Percentiles rank a stretch among this genome's conserved stretches.
Conservation (phyloP, 768 basidiomycete genomes). For the Boletus fagicola region DNA sequence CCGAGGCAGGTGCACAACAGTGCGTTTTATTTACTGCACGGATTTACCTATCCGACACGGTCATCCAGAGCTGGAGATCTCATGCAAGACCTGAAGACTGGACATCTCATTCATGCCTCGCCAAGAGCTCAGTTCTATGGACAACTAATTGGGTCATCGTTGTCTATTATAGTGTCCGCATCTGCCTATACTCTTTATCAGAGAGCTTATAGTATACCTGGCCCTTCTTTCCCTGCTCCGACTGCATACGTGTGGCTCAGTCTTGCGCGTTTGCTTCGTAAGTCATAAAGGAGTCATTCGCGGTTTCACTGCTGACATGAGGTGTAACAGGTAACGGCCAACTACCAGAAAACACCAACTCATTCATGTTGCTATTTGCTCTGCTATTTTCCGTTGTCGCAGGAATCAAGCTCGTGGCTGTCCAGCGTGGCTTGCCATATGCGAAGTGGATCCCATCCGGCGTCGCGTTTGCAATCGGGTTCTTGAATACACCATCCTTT, state of each 20-base stretch:
- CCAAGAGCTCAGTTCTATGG: conserved; percentile 94
- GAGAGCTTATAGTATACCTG: conserved; percentile 84
- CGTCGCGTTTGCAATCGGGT: conserved; percentile 93
- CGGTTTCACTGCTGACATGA: background rate
- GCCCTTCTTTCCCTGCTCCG: conserved; percentile 93
- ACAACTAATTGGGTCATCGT: conserved; percentile 84
- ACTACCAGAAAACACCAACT: conserved; percentile 69
- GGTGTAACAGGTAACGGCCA: conserved; percentile 66
- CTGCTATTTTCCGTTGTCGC: conserved; percentile 67
- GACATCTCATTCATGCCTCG: conserved; percentile 87
- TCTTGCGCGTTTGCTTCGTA: conserved; percentile 73
- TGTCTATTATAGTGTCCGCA: conserved; percentile 86
- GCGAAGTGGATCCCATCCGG: conserved; percentile 89
- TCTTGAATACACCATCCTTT: conserved; percentile 94
- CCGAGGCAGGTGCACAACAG: conserved; percentile 94
- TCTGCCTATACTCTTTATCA: conserved; percentile 87
- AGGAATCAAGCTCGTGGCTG: conserved; percentile 59
- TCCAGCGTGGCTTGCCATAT: conserved; percentile 46
- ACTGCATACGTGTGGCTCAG: conserved; percentile 92
- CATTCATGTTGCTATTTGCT: conserved; percentile 81
- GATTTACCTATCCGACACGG: conserved; percentile 1
- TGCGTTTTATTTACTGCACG: conserved; percentile 34
- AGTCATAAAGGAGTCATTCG: conserved; percentile 26
- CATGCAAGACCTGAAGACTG: conserved; percentile 99
- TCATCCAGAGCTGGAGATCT: conserved; percentile 81